Evolutionary conservation across 805 yeast genomes (phyloP), one percentile per base, ranked within the genome.

Genomic region (Kodamaea laetipori): DNA sequence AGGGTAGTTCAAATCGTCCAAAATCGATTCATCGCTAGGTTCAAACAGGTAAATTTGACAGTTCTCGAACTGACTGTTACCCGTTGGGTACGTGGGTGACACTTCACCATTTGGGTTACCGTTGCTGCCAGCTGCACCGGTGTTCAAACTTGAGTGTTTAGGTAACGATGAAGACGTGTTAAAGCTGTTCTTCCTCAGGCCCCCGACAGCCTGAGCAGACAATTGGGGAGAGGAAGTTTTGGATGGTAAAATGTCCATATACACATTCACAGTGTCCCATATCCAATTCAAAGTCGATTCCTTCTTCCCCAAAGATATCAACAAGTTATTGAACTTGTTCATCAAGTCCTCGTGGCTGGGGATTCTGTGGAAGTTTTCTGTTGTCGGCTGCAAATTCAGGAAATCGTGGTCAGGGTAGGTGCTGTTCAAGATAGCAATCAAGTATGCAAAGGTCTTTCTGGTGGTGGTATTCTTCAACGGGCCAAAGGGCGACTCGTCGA

Each of bases 371-470:
- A 71, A 71, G 36, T 78, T 73, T 16, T 68, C 71, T 4, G 79
- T 78, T n/a, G 86, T 77, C 1, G 99, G 99, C 57, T 87, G 89
- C 49, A 94, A 76, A 18, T 84, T 77, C 9, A 95, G 78, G 56
- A 92, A 94, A 59, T 94, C 99, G 57, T 94, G 96, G 61, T 94
- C 99, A 0, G 99, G 98, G 59, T 87, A 92, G 4, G 95, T 84
- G 6, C 95, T 86, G 62, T 94, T 94, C 41, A 94, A 73, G 26
- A 90, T 90, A 1, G 95, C 94, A 46, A 94, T 87, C 37, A 94
- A 70, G 58, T 90, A 87, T 0, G 97, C 94, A 69, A 92, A 94
- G 1, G 90, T 82, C 63, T 89, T 84, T 50, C 97, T 77, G 35
- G 95, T 85, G 1, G 94, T 81, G n/a, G 84, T 80, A 54, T 84